Percentiles rank a stretch among this genome's conserved stretches.
Conservation (phyloP, 306 rosid species). For the Cicer pinnatifidum region DNA sequence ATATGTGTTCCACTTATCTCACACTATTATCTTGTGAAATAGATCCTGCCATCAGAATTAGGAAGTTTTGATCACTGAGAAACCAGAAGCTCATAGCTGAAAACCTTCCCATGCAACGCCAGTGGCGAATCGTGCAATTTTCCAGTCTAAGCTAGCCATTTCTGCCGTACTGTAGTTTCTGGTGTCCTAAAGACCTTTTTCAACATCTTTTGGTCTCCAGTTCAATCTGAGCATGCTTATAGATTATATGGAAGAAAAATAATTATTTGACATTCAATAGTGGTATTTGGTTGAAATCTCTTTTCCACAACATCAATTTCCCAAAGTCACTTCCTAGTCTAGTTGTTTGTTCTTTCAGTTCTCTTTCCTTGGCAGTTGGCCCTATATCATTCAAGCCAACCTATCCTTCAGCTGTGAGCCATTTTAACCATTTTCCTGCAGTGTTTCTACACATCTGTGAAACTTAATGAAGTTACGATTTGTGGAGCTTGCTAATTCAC, state of each 20-base stretch:
- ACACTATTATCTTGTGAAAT: background rate
- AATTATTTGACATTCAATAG: background rate
- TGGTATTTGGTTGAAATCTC: background rate
- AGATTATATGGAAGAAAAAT: background rate
- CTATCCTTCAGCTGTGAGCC: background rate
- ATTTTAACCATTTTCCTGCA: background rate
- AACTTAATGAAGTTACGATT: too few relatives aligned
- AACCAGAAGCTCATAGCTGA: slow-evolving; percentile 5
- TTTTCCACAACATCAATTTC: background rate
- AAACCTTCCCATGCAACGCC: background rate
- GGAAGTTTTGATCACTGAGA: background rate
- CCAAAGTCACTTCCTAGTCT: background rate
- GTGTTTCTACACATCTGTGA: too few relatives aligned
- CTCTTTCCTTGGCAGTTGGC: background rate
- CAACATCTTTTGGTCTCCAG: background rate
- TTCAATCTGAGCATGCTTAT: background rate
- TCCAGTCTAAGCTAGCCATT: background rate
- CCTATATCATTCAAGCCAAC: background rate
- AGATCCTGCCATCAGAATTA: background rate
- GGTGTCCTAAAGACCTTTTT: background rate
- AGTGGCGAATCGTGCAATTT: background rate
- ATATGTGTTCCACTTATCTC: background rate
- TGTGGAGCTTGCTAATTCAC: too few relatives aligned
- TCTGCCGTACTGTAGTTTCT: background rate
- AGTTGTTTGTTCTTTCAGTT: background rate